Evolutionary conservation across 208 protist species (phyloP).

Genomic region (Angomonas ambiguus): DNA sequence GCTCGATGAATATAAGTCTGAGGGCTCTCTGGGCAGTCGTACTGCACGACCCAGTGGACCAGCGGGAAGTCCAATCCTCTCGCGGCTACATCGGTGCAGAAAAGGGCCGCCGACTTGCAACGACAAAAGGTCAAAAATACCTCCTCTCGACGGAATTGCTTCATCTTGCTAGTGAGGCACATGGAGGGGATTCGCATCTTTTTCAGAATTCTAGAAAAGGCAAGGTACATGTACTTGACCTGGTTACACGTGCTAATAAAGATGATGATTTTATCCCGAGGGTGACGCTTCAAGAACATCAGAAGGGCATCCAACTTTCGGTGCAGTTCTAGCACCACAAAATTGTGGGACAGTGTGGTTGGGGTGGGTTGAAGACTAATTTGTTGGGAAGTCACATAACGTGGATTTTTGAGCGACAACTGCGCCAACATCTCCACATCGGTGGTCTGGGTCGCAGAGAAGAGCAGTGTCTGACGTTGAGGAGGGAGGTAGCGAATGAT

Average conservation of each 20-base stretch:
- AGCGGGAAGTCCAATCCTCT: slow-evolving; percentile 97
- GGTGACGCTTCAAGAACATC: slow-evolving; percentile 96
- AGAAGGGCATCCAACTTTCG: slow-evolving; percentile 97
- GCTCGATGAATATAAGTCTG: slow-evolving; percentile 99
- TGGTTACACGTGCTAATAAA: slow-evolving; percentile 98
- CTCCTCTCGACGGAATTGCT: slow-evolving; percentile 89
- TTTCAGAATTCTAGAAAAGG: slow-evolving; percentile 86
- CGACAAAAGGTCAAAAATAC: slow-evolving; percentile 89
- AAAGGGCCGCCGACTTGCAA: slow-evolving; percentile 89
- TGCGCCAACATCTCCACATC: slow-evolving; percentile 92
- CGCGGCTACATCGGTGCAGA: slow-evolving; percentile 99
- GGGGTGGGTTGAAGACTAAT: slow-evolving; percentile 81
- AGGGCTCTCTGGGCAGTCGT: slow-evolving; percentile 97
- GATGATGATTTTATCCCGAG: slow-evolving; percentile 95
- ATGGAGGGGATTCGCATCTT: slow-evolving; percentile 90
- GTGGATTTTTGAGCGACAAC: slow-evolving; percentile 90
- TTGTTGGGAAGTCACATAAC: slow-evolving; percentile 94
- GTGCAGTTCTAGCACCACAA: slow-evolving; percentile 85
- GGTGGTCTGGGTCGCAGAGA: slow-evolving; percentile 98
- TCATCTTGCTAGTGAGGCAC: slow-evolving; percentile 93
- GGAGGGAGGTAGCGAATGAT: slow-evolving; percentile 92
- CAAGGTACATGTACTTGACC: slow-evolving; percentile 93
- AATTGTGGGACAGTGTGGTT: slow-evolving; percentile 91
- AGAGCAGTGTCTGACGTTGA: slow-evolving; percentile 98
- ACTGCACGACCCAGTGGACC: slow-evolving; percentile 98